Evolutionary conservation across 1,139 yeast genomes (phyloP).

Genomic region (Kodamaea sp.): DNA sequence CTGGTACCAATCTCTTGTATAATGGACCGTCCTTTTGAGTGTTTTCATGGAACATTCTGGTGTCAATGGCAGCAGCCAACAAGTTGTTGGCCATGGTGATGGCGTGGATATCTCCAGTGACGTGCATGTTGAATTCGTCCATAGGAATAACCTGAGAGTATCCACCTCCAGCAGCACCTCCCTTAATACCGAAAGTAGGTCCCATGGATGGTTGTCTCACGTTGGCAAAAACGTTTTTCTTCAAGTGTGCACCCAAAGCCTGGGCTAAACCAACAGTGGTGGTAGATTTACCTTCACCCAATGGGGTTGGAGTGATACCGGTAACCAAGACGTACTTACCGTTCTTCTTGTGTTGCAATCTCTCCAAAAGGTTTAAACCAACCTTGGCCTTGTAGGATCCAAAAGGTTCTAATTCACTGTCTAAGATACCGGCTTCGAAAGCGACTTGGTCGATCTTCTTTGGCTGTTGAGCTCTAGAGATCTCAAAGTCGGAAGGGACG

Average conservation of each 20-base stretch:
- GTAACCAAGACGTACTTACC: slow-evolving; percentile 75
- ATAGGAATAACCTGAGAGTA: slow-evolving; percentile 83
- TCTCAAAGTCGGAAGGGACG: slow-evolving; percentile 76
- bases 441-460: slow-evolving; percentile 66
- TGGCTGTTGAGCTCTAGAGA: slow-evolving; percentile 72
- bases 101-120: slow-evolving; percentile 85
- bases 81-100: slow-evolving; percentile 78
- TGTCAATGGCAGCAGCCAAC: slow-evolving; percentile 81
- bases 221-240: slow-evolving; percentile 69
- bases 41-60: slow-evolving; percentile 78
- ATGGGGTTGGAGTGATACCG: slow-evolving; percentile 81
- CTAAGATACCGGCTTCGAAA: slow-evolving; percentile 60
- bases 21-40: slow-evolving; percentile 65
- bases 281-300: slow-evolving; percentile 82
- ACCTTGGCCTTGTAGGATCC: slow-evolving; percentile 80
- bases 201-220: slow-evolving; percentile 90
- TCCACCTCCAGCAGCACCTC: slow-evolving; percentile 92
- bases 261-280: slow-evolving; percentile 80
- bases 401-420: slow-evolving; percentile 65
- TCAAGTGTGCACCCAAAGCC: slow-evolving; percentile 75
- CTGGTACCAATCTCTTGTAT: slow-evolving; percentile 70
- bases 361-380: slow-evolving; percentile 67
- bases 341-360: slow-evolving; percentile 59
- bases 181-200: slow-evolving; percentile 84
- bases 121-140: slow-evolving; percentile 86